A percentile compares a stretch with the other conserved stretches of the same genome.
These are phyloP conservation scores for Cordyceps cateniannulata DNA, from an alignment of 2,329 filamentous ascomycete genomes.

Conservation along the genomic window DNA sequence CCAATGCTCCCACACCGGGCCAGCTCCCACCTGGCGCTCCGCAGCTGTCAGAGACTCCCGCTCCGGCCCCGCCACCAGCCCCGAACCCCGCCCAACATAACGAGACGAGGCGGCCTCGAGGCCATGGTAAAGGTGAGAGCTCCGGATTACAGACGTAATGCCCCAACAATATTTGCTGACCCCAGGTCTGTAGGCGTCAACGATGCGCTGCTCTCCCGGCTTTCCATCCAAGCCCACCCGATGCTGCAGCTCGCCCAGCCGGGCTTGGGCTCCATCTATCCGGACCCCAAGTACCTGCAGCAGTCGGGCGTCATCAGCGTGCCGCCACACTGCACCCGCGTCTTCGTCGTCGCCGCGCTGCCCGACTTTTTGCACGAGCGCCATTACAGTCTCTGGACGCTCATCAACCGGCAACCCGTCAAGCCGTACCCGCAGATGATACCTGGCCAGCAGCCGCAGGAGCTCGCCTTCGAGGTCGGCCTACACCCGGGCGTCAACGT, in stretches of 20 bases:
- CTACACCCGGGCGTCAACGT: conserved; percentile 68
- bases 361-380: conserved; percentile 56
- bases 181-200: conserved; percentile 33
- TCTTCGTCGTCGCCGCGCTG: conserved; percentile 65
- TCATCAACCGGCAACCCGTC: conserved; percentile 61
- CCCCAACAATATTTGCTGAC: conserved; percentile 18
- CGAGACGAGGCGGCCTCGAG: conserved; percentile 32
- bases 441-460: conserved; percentile 49
- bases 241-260: conserved; percentile 54
- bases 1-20: not conserved
- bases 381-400: conserved; percentile 71
- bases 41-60: not conserved
- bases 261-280: conserved; percentile 57
- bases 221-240: conserved; percentile 63
- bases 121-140: conserved; percentile 35
- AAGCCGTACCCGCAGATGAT: conserved; percentile 39
- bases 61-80: conserved; percentile 20
- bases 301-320: conserved; percentile 69
- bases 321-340: conserved; percentile 58
- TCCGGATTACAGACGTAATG: not conserved
- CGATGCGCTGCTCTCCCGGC: conserved; percentile 60
- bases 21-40: conserved; percentile 13
- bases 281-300: conserved; percentile 58
- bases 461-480: conserved; percentile 68
- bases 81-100: conserved; percentile 22